These are phyloP conservation scores for Erythrobasidium yunnanense DNA, from an alignment of 768 basidiomycete species.

Conservation along the genomic window DNA sequence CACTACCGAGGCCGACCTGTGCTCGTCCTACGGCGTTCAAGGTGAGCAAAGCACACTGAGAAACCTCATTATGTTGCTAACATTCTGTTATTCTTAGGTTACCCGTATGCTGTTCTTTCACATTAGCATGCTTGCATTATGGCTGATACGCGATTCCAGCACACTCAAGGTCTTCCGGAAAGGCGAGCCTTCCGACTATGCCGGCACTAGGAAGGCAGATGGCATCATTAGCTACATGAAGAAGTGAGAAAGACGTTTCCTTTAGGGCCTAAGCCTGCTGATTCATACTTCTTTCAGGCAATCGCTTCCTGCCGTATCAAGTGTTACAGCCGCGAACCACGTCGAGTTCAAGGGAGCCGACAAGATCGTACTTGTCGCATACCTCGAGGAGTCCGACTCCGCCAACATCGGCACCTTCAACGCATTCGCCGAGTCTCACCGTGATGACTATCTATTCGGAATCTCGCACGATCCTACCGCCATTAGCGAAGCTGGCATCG, in stretches of 20 bases:
- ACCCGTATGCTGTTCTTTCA: slow-evolving; percentile 57
- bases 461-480: slow-evolving; percentile 56
- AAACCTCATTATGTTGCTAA: not conserved
- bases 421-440: slow-evolving; percentile 68
- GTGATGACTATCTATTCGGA: slow-evolving; percentile 91
- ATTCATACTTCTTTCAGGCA: slow-evolving; percentile 49
- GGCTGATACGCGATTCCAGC: slow-evolving; percentile 43
- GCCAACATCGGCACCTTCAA: slow-evolving; percentile 50
- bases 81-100: slow-evolving; percentile 49
- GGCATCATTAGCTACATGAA: slow-evolving; percentile 93
- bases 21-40: slow-evolving; percentile 67
- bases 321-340: slow-evolving; percentile 63
- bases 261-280: slow-evolving; percentile 12
- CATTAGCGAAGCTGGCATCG: slow-evolving; percentile 60
- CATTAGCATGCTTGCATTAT: not conserved
- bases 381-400: slow-evolving; percentile 59
- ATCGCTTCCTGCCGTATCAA: slow-evolving; percentile 81
- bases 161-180: slow-evolving; percentile 85
- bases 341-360: slow-evolving; percentile 77
- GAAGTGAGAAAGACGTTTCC: slow-evolving; percentile 54
- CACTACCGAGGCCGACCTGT: slow-evolving; percentile 84
- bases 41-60: too few species aligned
- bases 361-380: slow-evolving; percentile 80
- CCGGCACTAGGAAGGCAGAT: slow-evolving; percentile 81
- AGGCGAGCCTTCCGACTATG: slow-evolving; percentile 68